phyloP scores from a whole-genome alignment of 106 monocot species.

The Dendrobium nobile region DNA sequence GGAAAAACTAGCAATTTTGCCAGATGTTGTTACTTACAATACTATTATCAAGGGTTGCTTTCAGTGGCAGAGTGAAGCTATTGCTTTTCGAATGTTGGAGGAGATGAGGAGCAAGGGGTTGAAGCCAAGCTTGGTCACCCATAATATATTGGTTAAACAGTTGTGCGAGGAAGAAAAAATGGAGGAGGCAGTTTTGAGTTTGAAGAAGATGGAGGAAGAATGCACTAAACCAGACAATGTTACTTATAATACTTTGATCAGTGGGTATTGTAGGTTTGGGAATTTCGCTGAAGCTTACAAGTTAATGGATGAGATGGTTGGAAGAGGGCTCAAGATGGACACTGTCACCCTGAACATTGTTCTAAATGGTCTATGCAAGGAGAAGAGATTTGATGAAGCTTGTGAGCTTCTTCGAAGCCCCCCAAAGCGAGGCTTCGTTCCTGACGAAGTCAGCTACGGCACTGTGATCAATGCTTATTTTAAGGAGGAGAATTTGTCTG shows the following conservation, averaged over 20 bases:
- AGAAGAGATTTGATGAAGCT: slow-evolving; percentile 60
- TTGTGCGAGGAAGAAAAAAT: slow-evolving; percentile 71
- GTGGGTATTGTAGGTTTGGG: slow-evolving; percentile 45
- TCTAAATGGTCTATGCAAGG: slow-evolving; percentile 58
- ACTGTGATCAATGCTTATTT: slow-evolving; percentile 71
- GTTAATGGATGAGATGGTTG: slow-evolving; percentile 63
- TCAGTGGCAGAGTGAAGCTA: slow-evolving; percentile 23
- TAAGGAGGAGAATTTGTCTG: slow-evolving; percentile 39
- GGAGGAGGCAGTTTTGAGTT: slow-evolving; percentile 45
- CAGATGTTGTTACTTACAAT: slow-evolving; percentile 74
- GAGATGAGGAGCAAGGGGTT: slow-evolving; percentile 63
- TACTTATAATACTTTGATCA: slow-evolving; percentile 87
- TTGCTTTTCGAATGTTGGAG: slow-evolving; percentile 47
- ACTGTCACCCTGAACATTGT: slow-evolving; percentile 81
- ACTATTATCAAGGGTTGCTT: slow-evolving; percentile 77
- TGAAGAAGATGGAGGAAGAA: slow-evolving; percentile 74
- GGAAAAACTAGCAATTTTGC: slow-evolving; percentile 38
- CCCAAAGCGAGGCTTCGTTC: slow-evolving; percentile 63
- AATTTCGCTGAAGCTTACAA: slow-evolving; percentile 32
- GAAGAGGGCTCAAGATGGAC: slow-evolving; percentile 71
- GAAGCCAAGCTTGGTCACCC: slow-evolving; percentile 39
- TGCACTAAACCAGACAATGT: slow-evolving; percentile 53
- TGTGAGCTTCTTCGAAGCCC: slow-evolving; percentile 52
- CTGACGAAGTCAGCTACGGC: slow-evolving; percentile 84
- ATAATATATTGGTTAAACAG: slow-evolving; percentile 71